phyloP scores from a whole-genome alignment of 805 yeast species.

The Wickerhamiella vanderwaltii region DNA sequence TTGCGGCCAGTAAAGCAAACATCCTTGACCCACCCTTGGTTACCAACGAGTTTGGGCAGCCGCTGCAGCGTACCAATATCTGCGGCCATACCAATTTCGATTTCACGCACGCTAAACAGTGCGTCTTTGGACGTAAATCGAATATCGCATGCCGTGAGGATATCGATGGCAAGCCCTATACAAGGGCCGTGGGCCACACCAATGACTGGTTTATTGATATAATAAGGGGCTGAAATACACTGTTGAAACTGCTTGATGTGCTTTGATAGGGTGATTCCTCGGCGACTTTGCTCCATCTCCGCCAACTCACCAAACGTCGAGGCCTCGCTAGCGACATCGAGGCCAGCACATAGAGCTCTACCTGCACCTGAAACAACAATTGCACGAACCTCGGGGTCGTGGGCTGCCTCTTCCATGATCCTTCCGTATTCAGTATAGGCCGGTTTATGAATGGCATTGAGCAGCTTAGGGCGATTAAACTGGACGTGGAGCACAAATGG shows the following conservation, averaged over 20 bases:
- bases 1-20: constrained; percentile 49
- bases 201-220: constrained; percentile 41
- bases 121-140: constrained; percentile 44
- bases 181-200: constrained; percentile 52
- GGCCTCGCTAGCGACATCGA: constrained; percentile 36
- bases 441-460: constrained; percentile 45
- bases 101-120: constrained; percentile 50
- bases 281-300: constrained; percentile 22
- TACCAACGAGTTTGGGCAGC: constrained; percentile 41
- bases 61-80: constrained; percentile 71
- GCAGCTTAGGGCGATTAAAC: constrained; percentile 46
- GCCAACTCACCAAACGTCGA: constrained; percentile 14
- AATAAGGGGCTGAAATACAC: constrained; percentile 30
- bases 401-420: constrained; percentile 36
- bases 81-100: constrained; percentile 62
- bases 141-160: constrained; percentile 45
- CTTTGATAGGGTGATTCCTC: constrained; percentile 26
- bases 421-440: constrained; percentile 47
- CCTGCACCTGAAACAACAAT: constrained; percentile 49
- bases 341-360: constrained; percentile 50
- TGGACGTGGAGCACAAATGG: constrained; percentile 44
- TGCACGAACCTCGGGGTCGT: constrained; percentile 36
- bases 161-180: constrained; percentile 59
- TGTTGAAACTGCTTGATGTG: constrained; percentile 48
- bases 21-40: constrained; percentile 46